Conservation (phyloP, 2,329 filamentous ascomycete genomes). For the Xylariales sp. region DNA sequence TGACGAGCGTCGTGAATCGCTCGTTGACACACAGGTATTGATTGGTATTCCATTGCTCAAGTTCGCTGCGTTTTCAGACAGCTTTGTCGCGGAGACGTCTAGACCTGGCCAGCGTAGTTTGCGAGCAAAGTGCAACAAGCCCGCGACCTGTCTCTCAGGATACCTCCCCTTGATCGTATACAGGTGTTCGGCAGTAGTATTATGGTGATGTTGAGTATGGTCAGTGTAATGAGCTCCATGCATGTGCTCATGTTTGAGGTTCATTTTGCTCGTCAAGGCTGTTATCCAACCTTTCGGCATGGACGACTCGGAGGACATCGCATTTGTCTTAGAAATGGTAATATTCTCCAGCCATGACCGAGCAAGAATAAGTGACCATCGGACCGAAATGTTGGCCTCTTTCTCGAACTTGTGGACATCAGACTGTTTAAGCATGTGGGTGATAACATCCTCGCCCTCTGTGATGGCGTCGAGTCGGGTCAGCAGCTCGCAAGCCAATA, state of each 20-base stretch:
- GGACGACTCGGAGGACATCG: conserved; percentile 50
- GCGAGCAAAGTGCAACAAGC: conserved; percentile 72
- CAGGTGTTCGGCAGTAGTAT: conserved; percentile 47
- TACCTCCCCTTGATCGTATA: conserved; percentile 68
- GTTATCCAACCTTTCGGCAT: conserved; percentile 64
- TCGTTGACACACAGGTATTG: conserved; percentile 54
- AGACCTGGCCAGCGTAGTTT: conserved; percentile 72
- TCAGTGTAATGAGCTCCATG: conserved; percentile 52
- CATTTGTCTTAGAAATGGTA: conserved; percentile 61
- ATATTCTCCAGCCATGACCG: conserved; percentile 77
- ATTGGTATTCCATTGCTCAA: conserved; percentile 58
- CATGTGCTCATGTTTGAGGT: conserved; percentile 54
- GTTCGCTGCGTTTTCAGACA: conserved; percentile 60
- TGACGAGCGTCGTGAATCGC: conserved; percentile 55
- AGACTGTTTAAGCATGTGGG: conserved; percentile 63
- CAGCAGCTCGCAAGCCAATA: conserved; percentile 73
- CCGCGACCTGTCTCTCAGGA: conserved; percentile 68
- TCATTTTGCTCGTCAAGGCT: conserved; percentile 66
- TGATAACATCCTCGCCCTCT: conserved; percentile 67
- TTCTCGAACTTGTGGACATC: conserved; percentile 72
- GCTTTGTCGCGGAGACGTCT: conserved; percentile 61
- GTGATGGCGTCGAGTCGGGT: conserved; percentile 72
- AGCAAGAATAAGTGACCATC: conserved; percentile 74
- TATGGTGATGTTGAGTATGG: conserved; percentile 53
- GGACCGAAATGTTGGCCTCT: conserved; percentile 70